Base-by-base conservation (phyloP, 1,284 basidiomycete genomes). In the Sporisorium graminicola region DNA sequence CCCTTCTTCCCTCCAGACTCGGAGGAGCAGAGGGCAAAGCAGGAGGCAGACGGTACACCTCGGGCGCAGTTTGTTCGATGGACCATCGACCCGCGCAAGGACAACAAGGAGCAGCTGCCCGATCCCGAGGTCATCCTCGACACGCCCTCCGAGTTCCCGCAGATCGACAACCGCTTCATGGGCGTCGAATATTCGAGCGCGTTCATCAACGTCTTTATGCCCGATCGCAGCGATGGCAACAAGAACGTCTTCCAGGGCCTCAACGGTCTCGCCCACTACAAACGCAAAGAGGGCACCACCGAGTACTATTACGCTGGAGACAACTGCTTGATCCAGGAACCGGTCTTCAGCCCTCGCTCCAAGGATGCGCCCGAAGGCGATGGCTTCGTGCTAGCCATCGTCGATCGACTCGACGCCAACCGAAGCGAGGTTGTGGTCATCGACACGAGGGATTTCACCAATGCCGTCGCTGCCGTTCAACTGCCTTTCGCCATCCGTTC, bases 311-410 rank as follows among this genome's bases (percentile, higher is more conserved):
- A 68, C 29, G 66, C 66, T 5, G 66, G 66, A 14, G 66, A 68
- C 59, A 68, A 68, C 35, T 68, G 66, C 26, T 14, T 62, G 66
- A 68, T 74, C n/a, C 71, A 74, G 33, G 71, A 74, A 29, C 71
- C 71, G 9, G 71, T 74, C 2, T 74, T 74, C 66, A 63, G 67
- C 43, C 65, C 71, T 20, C 65, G 71, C 18, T 63, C 55, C 33
- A 59, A 58, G 26, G 60, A 68, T 42, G 65, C 71, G 4, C 64
- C 71, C 13, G 71, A 74, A 40, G 71, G 71, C 3, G 71, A 74
- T 27, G 71, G 71, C 14, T 74, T 54, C 22, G 60, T 74, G 24
- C 37, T 74, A 14, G 71, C 67, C 35, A 68, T 74, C 37, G 71
- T 74, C 22, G 69, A 74, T 20, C 53, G 71, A 9, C 71, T 74